Conservation (phyloP, 495 filamentous ascomycete genomes). For the Collariella sp. region DNA sequence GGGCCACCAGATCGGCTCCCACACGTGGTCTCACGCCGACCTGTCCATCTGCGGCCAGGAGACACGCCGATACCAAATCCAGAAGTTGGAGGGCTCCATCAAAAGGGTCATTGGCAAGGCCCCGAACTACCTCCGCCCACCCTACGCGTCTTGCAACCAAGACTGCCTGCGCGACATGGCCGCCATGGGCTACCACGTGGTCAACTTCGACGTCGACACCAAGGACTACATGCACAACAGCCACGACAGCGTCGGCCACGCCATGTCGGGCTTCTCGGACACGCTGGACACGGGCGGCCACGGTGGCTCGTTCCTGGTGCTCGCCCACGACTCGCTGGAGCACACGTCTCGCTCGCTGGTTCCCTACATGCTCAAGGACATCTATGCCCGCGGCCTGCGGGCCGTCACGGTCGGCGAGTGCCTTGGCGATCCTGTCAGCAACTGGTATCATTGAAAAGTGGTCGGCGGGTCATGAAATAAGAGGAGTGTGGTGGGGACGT, state of each 20-base stretch:
- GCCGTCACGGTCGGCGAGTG: constrained; percentile 54
- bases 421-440: constrained; percentile 45
- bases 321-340: constrained; percentile 34
- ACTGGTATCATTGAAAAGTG: constrained; percentile 36
- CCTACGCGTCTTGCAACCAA: constrained; percentile 28
- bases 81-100: constrained; percentile 23
- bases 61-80: constrained; percentile 23
- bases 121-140: constrained; percentile 40
- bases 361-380: constrained; percentile 25
- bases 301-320: constrained; percentile 21
- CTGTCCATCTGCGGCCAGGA: constrained; percentile 15
- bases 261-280: constrained; percentile 21
- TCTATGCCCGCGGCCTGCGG: constrained; percentile 20
- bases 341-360: constrained; percentile 28
- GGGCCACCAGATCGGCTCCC: constrained; percentile 29
- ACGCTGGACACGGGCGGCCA: constrained; percentile 15
- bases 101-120: constrained; percentile 25
- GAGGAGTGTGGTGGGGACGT: background rate
- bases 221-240: constrained; percentile 31
- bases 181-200: constrained; percentile 33
- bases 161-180: constrained; percentile 24
- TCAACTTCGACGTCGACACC: constrained; percentile 38
- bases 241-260: constrained; percentile 10
- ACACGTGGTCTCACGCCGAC: constrained; percentile 35
- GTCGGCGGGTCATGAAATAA: background rate